Base-by-base conservation (phyloP, 768 basidiomycete species). In the Obba rivulosa region DNA sequence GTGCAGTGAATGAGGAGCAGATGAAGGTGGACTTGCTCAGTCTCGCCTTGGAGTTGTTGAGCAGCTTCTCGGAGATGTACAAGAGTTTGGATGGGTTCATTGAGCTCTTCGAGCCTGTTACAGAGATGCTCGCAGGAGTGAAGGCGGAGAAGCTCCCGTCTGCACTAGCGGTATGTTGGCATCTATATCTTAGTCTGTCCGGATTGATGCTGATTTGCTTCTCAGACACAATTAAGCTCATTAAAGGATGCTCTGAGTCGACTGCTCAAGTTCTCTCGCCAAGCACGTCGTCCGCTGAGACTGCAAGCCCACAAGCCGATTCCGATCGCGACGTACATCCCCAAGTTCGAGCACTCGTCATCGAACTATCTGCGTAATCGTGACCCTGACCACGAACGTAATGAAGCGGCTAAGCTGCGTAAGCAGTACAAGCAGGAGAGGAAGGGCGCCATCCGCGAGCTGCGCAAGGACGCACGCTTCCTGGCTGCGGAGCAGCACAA, bases 261-360 rank as follows among this genome's bases (percentile, higher is more conserved):
- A 4, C 66, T 92, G 41, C 71, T 95, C 39, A 85, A 81, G 56
- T 89, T 94, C 59, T 71, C 90, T 0, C 70, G 64, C 10, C 78
- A 85, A 66, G 72, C 80, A 0, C 86, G 96, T 34, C 77, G 71
- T 45, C 92, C 96, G 1, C 81, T 99, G 23, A 70, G 66, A 2
- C 76, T 98, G 18, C 96, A 99, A 71, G 76, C 87, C 2, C 95
- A 98, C 73, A 96, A 94, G 65, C 90, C 93, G 0, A 95, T 98
- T 40, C 92, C 96, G 4, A 97, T 99, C 56, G 81, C 92, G 3
- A 80, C 92, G 0, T 93, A 91, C 66, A 77, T 92, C 21, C 96
- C 96, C 60, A 95, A 93, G 64, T 99, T 99, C 67, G 93, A 94
- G 58, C 67, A 73, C 9, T 73, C 76, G 2, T 78, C 78, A 0